A percentile compares a stretch with the other conserved stretches of the same genome.
Evolutionary conservation across 768 basidiomycete genomes (phyloP).

Genomic region (Mycena floridula): DNA sequence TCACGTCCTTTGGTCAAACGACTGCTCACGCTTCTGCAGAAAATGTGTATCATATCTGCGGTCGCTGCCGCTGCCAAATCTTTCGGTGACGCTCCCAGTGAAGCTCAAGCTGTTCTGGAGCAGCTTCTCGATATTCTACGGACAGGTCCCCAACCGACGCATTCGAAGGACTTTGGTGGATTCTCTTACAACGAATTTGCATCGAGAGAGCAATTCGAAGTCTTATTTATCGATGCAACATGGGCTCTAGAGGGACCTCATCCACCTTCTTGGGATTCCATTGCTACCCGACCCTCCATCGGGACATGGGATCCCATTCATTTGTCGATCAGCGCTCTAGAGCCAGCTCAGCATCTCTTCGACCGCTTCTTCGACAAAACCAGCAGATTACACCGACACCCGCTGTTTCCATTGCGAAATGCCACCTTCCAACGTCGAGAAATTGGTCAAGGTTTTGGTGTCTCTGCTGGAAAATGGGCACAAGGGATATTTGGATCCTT

Average conservation of each 20-base stretch:
- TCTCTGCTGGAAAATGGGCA: neutral
- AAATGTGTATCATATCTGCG: neutral
- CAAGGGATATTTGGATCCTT: neutral
- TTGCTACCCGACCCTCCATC: neutral
- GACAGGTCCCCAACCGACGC: neutral
- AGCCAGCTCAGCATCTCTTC: neutral
- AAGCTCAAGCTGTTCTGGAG: too few relatives aligned
- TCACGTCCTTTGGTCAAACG: neutral
- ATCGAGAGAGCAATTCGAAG: neutral
- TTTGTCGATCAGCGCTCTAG: neutral
- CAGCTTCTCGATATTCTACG: neutral
- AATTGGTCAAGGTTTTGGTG: too few relatives aligned
- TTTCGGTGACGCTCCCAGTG: neutral
- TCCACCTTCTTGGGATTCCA: neutral
- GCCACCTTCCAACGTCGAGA: too few relatives aligned
- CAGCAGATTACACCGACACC: neutral
- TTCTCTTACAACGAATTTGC: neutral
- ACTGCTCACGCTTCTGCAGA: neutral
- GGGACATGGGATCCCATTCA: neutral
- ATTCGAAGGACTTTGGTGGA: neutral
- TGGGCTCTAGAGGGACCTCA: neutral
- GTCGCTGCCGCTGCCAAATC: neutral
- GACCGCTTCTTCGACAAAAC: neutral
- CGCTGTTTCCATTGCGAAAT: neutral
- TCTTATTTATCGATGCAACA: neutral